These are phyloP conservation scores for Penicillium ochrochloron DNA, from an alignment of 495 filamentous ascomycete genomes.

Conservation along the genomic window DNA sequence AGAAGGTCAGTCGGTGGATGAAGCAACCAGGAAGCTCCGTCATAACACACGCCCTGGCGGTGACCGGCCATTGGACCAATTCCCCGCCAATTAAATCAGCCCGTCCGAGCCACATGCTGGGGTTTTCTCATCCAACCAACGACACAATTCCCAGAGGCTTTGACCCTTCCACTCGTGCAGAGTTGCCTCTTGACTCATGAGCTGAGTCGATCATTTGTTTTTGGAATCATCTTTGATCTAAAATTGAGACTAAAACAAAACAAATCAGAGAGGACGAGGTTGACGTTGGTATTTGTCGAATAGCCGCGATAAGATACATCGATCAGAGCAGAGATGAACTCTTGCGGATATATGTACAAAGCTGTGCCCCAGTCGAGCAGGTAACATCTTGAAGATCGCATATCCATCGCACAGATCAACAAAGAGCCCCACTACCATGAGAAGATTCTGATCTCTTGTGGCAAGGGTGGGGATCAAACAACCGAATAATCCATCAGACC, in stretches of 20 bases:
- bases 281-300: too few relatives aligned
- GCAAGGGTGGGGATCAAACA: background rate
- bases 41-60: slow-evolving; percentile 1
- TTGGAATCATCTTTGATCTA: background rate
- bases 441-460: background rate
- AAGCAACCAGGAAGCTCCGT: slow-evolving; percentile 6
- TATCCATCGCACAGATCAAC: background rate
- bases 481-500: background rate
- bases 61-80: background rate
- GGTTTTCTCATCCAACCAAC: too few relatives aligned
- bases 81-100: background rate
- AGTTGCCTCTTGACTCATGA: background rate
- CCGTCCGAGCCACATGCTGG: background rate
- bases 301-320: too few relatives aligned
- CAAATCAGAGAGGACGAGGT: too few relatives aligned
- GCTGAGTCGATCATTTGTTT: background rate
- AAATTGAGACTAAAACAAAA: too few relatives aligned
- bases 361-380: too few relatives aligned
- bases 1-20: background rate
- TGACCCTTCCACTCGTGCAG: too few relatives aligned
- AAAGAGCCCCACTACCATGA: background rate
- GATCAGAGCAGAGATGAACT: background rate
- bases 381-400: background rate
- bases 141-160: too few relatives aligned
- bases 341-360: background rate